Percentiles rank a stretch among this genome's conserved stretches.
phyloP scores from a whole-genome alignment of 2,329 filamentous ascomycete species.

The Neofusicoccum ribis region DNA sequence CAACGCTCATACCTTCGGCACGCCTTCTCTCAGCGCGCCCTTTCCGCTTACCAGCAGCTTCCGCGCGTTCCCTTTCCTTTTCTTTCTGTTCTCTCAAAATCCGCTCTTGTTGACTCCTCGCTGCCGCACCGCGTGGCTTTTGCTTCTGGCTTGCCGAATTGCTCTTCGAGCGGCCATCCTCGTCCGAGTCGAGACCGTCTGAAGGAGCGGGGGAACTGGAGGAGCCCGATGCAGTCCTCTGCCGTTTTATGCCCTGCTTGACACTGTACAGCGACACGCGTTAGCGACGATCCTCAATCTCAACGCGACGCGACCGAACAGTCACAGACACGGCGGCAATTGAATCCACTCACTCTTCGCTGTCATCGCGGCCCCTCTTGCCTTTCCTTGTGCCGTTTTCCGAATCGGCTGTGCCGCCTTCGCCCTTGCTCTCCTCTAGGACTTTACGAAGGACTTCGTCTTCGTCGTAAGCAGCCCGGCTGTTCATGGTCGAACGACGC shows the following conservation, averaged over 20 bases:
- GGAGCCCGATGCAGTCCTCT: constrained; percentile 64
- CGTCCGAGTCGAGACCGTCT: constrained; percentile 67
- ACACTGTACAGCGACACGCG: constrained; percentile 54
- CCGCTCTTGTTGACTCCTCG: constrained; percentile 58
- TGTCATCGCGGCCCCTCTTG: constrained; percentile 86
- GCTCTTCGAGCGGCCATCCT: constrained; percentile 54
- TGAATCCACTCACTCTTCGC: constrained; percentile 75
- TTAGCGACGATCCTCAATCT: background rate
- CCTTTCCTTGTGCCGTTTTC: constrained; percentile 61
- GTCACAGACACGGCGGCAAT: background rate
- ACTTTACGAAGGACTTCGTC: constrained; percentile 85
- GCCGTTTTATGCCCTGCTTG: constrained; percentile 72
- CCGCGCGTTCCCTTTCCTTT: constrained; percentile 69
- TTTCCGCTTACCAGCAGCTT: constrained; percentile 78
- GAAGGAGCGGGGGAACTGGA: constrained; percentile 18
- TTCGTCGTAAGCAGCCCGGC: constrained; percentile 92
- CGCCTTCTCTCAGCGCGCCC: constrained; percentile 78
- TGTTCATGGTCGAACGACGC: constrained; percentile 95
- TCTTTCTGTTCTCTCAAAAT: constrained; percentile 62
- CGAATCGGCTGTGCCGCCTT: constrained; percentile 59
- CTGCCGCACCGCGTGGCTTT: constrained; percentile 49
- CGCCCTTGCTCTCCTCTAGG: constrained; percentile 92
- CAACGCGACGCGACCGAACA: background rate
- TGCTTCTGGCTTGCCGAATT: constrained; percentile 41
- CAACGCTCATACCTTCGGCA: constrained; percentile 63